Conservation (phyloP, 352 stramenopile species). For the Pythium myriotylum region DNA sequence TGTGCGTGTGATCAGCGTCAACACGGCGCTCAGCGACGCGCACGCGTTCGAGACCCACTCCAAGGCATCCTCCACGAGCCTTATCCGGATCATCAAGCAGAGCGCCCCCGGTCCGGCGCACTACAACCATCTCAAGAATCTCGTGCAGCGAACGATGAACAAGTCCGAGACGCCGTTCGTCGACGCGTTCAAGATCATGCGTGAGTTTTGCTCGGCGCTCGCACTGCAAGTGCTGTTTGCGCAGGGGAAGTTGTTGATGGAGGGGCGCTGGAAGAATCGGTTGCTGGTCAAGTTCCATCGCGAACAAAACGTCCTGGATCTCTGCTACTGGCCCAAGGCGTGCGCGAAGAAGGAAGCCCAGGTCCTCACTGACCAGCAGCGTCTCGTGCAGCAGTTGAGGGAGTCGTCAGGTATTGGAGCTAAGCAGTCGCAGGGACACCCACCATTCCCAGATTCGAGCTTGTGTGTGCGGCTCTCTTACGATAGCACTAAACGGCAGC, state of each 20-base stretch:
- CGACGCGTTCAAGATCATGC: conserved; percentile 70
- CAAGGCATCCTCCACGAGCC: conserved; percentile 58
- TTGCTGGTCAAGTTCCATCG: conserved; percentile 80
- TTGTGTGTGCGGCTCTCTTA: conserved; percentile 70
- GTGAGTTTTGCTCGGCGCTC: conserved; percentile 80
- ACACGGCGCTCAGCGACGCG: conserved; percentile 69
- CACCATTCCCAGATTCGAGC: conserved; percentile 65
- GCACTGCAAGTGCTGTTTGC: conserved; percentile 76
- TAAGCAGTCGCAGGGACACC: conserved; percentile 25
- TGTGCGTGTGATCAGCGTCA: conserved; percentile 83
- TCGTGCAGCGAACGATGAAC: conserved; percentile 87
- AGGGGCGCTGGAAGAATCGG: conserved; percentile 80
- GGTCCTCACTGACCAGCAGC: conserved; percentile 59
- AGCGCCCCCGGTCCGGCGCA: conserved; percentile 70
- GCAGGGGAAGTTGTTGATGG: conserved; percentile 77
- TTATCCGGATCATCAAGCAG: conserved; percentile 76
- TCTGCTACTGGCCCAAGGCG: conserved; percentile 84
- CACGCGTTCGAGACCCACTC: conserved; percentile 59
- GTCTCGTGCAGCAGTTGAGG: conserved; percentile 57
- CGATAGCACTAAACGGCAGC: conserved; percentile 59
- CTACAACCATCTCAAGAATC: conserved; percentile 84
- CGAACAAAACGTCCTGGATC: conserved; percentile 76
- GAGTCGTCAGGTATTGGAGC: conserved; percentile 32
- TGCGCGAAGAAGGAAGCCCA: conserved; percentile 62
- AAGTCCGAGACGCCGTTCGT: too few relatives aligned